Conservation (phyloP, 306 rosid species). For the Cicer bijugum region DNA sequence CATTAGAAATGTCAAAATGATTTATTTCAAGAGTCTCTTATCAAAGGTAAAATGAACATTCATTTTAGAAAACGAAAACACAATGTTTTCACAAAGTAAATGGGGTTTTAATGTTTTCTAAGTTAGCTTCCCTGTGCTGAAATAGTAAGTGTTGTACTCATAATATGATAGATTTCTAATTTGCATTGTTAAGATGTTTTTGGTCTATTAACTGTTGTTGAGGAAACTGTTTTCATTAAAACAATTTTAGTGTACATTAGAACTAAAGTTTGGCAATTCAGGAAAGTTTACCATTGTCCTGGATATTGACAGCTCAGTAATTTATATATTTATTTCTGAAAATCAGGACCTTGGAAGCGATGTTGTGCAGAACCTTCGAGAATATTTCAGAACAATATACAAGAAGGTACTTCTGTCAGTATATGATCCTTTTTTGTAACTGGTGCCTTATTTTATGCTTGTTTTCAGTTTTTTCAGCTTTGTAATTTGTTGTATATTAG, state of each 20-base stretch:
- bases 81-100: too few species aligned
- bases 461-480: background rate
- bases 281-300: constrained; percentile 23
- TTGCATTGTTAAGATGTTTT: background rate
- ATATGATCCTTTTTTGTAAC: constrained; percentile 21
- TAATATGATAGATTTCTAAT: constrained; percentile 14
- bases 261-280: constrained; percentile 32
- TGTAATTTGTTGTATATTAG: constrained; percentile 48
- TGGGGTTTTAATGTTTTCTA: background rate
- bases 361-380: constrained; percentile 70
- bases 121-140: background rate
- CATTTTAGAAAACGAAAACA: too few species aligned
- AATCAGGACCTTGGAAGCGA: constrained; percentile 89
- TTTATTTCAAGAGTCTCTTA: too few species aligned
- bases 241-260: background rate
- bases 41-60: too few species aligned
- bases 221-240: background rate
- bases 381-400: constrained; percentile 69
- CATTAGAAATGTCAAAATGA: too few species aligned
- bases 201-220: background rate
- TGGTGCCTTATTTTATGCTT: background rate
- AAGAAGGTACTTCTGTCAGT: constrained; percentile 61
- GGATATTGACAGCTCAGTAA: background rate
- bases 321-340: constrained; percentile 10
- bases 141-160: background rate